These are phyloP conservation scores for Syzygium aromaticum DNA, from an alignment of 345 rosid genomes.

Conservation along the genomic window DNA sequence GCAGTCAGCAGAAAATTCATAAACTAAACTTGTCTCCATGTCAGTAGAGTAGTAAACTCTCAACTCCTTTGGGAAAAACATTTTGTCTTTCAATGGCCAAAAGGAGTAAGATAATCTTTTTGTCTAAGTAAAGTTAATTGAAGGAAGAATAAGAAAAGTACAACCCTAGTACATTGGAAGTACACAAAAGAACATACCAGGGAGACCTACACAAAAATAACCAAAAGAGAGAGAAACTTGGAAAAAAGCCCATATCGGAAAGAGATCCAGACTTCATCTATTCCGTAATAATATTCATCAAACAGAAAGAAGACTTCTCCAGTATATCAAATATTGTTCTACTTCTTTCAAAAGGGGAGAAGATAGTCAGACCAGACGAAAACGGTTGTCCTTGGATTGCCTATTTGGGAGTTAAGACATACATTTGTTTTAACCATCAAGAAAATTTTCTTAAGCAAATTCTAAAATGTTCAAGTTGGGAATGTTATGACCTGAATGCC, in stretches of 20 bases:
- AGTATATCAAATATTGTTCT: not conserved
- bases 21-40: conserved; percentile 34
- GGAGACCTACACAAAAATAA: not conserved
- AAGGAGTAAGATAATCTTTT: not conserved
- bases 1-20: conserved; percentile 49
- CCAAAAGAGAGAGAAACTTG: not conserved
- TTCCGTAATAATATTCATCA: not conserved
- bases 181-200: not conserved
- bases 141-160: not conserved
- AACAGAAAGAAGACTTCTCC: not conserved
- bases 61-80: conserved; percentile 10
- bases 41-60: conserved; percentile 43
- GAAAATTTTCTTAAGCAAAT: not conserved
- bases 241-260: not conserved
- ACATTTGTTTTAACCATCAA: not conserved
- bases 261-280: not conserved
- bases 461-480: not conserved
- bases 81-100: not conserved
- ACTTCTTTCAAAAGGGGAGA: not conserved
- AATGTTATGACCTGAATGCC: not conserved
- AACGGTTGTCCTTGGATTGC: not conserved
- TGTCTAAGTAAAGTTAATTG: not conserved
- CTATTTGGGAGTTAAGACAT: not conserved
- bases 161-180: not conserved
- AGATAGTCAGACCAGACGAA: not conserved